Base-by-base conservation (phyloP, 345 rosid species). In the Salix suchowensis region DNA sequence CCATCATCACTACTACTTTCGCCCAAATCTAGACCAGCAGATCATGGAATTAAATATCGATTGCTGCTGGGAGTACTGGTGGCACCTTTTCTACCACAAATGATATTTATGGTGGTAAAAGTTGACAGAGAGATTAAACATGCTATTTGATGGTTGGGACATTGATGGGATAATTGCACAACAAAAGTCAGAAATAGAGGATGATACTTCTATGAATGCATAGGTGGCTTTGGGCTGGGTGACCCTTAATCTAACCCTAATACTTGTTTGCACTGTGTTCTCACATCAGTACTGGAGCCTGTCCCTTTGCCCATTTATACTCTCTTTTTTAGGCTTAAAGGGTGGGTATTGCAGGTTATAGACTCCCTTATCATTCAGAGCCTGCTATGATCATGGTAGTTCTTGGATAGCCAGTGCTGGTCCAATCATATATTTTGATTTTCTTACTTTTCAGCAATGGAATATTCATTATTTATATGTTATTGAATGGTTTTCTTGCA, bases 401-500 rank as follows among this genome's bases (percentile, higher is more conserved):
- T 48, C 6, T 62, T 48, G 37, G 74, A 80, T 16, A 19, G 52
- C 61, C 30, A 58, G 24, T 6, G 11, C 21, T 44, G 15, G 21
- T 70, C 9, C 48, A 50, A 55, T 40, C 36, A 48, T 37, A 6
- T n/a, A 68, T 54, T 46, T 72, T 67, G 65, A 7, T 73, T 73
- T 69, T 65, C 60, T 48, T 30, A 30, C 30, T 30, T 30, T 30
- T 30, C 2, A 30, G 30, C 2, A 2, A 30, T 30, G 30, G 30
- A 30, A 30, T 30, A 30, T 30, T 30, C 30, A 30, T 30, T 30
- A 30, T 30, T 74, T 78, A 67, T 73, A 36, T 73, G 58, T 74
- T 30, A 69, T 36, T 68, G 13, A 30, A 42, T 75, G 58, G 84
- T 8, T 73, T 77, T 26, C 72, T 75, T 81, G 87, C 91, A 96